Evolutionary conservation across 352 stramenopile species (phyloP), one percentile per base, ranked within the genome.

Genomic region (Pythium aquatile): DNA sequence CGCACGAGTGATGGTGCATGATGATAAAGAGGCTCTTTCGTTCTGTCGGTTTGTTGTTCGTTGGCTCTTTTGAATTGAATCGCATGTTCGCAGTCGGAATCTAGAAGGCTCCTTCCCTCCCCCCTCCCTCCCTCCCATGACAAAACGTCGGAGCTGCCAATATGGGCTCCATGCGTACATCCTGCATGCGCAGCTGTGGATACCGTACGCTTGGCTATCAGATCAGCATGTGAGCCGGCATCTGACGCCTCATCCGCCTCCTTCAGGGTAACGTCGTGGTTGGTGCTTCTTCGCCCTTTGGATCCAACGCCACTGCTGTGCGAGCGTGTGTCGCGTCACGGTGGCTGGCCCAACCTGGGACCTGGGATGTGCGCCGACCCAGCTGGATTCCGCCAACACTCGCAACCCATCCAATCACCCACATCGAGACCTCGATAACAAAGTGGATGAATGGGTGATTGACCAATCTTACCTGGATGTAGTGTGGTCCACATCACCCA

Each of bases 251-350:
- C 44, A 51, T 51, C 44, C 4, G 44, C 44, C 26, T 48, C 40
- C 40, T 48, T 48, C 13, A 16, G 1, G 35, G 35, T 42, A 11
- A 42, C 35, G 35, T 42, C 35, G 35, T 42, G 35, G 35, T 42
- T 7, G 20, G 20, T 24, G 35, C 44, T 10, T 29, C 44, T 29
- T 51, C n/a, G 44, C 42, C 42, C 20, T 24, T 24, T 24, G 20
- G 10, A 49, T 49, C 11, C 42, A 49, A 58, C 44, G 29, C 16
- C n/a, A 42, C 14, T 54, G 61, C 14, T 54, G 61, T 63, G 32
- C 61, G 54, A 68, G 33, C 44, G 61, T 68, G 61, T 68, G 61
- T 68, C 39, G 54, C 61, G 26, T 68, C 61, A 68, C 42, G 51
- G 28, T 35, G 32, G 8, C 5, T 42, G 35, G 35, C 8, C 35